These are phyloP conservation scores for Eucalyptus polyanthemos DNA, from an alignment of 345 rosid genomes.

Conservation along the genomic window DNA sequence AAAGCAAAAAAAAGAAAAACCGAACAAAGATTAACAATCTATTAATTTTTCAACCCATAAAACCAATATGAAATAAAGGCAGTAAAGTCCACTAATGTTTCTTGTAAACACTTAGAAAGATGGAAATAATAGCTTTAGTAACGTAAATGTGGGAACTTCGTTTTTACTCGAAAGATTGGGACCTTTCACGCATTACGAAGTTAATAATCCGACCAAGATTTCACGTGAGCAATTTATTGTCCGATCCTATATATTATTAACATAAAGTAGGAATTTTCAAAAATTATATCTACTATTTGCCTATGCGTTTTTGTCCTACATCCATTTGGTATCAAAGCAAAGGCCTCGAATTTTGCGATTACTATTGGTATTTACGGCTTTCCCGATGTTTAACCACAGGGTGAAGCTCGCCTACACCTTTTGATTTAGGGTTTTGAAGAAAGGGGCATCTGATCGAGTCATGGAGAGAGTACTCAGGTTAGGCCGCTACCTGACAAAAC, in stretches of 20 bases:
- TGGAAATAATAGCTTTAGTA: background rate
- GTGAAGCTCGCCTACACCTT: background rate
- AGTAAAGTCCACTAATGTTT: background rate
- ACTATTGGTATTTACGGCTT: background rate
- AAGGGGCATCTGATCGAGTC: background rate
- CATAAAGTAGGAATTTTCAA: background rate
- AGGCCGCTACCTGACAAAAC: background rate
- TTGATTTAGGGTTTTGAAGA: background rate
- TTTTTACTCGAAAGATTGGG: background rate
- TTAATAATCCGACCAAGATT: background rate
- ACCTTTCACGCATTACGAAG: background rate
- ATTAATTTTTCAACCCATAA: background rate
- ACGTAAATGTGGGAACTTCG: background rate
- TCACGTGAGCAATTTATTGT: background rate
- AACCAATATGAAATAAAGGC: background rate
- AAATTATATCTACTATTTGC: background rate
- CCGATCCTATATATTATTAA: background rate
- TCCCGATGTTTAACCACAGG: background rate
- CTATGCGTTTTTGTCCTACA: background rate
- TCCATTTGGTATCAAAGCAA: background rate
- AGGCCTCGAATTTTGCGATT: background rate
- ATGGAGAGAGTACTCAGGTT: background rate
- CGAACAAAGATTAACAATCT: background rate
- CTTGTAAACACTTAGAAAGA: background rate
- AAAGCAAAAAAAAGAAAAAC: background rate